Evolutionary conservation across 352 stramenopile genomes (phyloP).

Genomic region (Pythium brassicae): DNA sequence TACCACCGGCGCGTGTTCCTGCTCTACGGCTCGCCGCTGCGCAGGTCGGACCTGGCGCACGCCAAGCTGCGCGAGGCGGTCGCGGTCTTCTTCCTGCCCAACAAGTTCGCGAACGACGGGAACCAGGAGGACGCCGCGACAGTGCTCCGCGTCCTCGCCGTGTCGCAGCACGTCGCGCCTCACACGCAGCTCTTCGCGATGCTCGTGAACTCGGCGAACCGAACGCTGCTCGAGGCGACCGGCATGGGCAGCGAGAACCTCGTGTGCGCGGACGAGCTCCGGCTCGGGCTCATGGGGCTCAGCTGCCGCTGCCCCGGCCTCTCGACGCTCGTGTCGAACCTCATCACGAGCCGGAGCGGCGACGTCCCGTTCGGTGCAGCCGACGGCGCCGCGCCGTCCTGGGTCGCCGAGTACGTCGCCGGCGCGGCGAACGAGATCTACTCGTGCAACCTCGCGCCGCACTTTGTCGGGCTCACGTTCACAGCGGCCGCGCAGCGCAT

Average conservation of each 20-base stretch:
- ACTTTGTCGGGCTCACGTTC: slow-evolving; percentile 74
- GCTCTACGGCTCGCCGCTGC: slow-evolving; percentile 65
- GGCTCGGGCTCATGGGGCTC: slow-evolving; percentile 78
- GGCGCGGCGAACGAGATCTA: slow-evolving; percentile 84
- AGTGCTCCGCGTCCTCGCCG: slow-evolving; percentile 73
- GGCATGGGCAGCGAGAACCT: slow-evolving; percentile 67
- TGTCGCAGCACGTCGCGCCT: slow-evolving; percentile 57
- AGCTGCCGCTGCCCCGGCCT: slow-evolving; percentile 78
- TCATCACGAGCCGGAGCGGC: slow-evolving; percentile 71
- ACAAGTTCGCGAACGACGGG: slow-evolving; percentile 76
- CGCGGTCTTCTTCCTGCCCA: slow-evolving; percentile 81
- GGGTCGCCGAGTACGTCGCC: slow-evolving; percentile 74
- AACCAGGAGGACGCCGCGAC: slow-evolving; percentile 82
- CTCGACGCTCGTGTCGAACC: slow-evolving; percentile 80
- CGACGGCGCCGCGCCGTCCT: slow-evolving; percentile 15
- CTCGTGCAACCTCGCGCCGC: slow-evolving; percentile 42
- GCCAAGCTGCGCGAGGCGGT: slow-evolving; percentile 62
- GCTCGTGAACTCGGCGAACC: slow-evolving; percentile 83
- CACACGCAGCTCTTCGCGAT: slow-evolving; percentile 78
- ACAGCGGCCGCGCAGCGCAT: slow-evolving; percentile 64
- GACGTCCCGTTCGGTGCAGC: slow-evolving; percentile 22
- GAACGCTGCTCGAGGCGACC: slow-evolving; percentile 66
- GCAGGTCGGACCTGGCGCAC: slow-evolving; percentile 43
- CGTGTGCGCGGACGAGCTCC: slow-evolving; percentile 78
- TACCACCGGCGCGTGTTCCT: slow-evolving; percentile 82